Conservation (phyloP, 163 green algal species). For the Chlamydomonas reinhardtii region DNA sequence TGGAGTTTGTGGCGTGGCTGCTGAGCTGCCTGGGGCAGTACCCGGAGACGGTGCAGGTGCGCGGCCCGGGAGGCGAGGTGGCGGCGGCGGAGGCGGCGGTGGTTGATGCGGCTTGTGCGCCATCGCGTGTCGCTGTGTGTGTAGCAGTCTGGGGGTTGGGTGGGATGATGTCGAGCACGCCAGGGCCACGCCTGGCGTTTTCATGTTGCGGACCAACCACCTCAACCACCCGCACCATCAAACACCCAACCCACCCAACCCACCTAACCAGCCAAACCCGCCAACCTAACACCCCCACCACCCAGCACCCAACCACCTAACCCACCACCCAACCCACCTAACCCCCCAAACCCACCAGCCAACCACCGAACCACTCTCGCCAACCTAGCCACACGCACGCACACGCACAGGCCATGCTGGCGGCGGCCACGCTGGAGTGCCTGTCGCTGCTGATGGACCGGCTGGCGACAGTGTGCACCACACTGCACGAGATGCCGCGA, state of each 20-base stretch:
- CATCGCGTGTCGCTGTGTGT: background rate
- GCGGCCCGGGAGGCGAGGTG: background rate
- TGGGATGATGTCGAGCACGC: too few relatives aligned
- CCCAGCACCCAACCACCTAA: background rate
- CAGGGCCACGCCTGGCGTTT: too few relatives aligned
- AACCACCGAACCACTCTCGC: too few relatives aligned
- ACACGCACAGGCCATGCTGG: conserved; percentile 12
- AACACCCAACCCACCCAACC: too few relatives aligned
- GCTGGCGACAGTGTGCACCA: conserved; percentile 5
- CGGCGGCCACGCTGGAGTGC: conserved; percentile 34
- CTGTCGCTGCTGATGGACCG: conserved; percentile 43
- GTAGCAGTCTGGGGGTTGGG: too few relatives aligned
- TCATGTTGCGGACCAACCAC: too few relatives aligned
- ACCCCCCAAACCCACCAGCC: too few relatives aligned
- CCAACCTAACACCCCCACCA: too few relatives aligned
- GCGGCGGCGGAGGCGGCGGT: background rate
- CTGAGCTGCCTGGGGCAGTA: background rate
- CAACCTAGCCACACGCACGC: background rate
- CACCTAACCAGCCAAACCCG: too few relatives aligned
- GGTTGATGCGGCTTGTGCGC: background rate
- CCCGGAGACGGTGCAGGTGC: conserved; percentile 40
- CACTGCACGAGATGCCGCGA: conserved; percentile 5
- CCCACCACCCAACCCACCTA: too few relatives aligned
- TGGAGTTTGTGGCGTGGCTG: conserved; percentile 35
- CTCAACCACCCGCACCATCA: too few relatives aligned